These are phyloP conservation scores for Thalassiosira mediterranea DNA, from an alignment of 352 stramenopile genomes.

Conservation along the genomic window DNA sequence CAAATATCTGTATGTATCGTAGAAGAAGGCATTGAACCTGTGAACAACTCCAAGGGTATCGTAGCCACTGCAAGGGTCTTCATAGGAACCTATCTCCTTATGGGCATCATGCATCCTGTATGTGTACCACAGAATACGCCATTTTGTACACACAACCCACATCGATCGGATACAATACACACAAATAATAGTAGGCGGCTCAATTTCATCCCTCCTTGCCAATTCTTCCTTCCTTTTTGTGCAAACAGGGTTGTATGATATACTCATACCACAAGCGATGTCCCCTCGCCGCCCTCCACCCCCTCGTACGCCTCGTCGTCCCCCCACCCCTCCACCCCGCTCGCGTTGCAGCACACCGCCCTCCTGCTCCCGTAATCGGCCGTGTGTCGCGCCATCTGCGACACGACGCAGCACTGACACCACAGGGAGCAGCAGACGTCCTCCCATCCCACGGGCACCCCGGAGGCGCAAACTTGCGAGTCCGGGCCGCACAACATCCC, in stretches of 20 bases:
- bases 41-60: too few species aligned
- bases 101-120: too few species aligned
- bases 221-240: too few species aligned
- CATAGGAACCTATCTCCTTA: too few species aligned
- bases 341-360: slow-evolving; percentile 42
- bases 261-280: slow-evolving; percentile 25
- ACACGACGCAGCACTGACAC: slow-evolving; percentile 65
- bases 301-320: slow-evolving; percentile 53
- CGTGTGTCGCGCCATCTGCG: slow-evolving; percentile 80
- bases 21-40: too few species aligned
- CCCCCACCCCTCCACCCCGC: slow-evolving; percentile 27
- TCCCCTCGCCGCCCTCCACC: slow-evolving; percentile 34
- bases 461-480: slow-evolving; percentile 6
- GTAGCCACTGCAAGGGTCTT: too few species aligned
- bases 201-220: too few species aligned
- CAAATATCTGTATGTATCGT: too few species aligned
- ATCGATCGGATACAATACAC: too few species aligned
- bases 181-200: too few species aligned
- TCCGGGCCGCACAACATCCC: not conserved
- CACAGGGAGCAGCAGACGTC: slow-evolving; percentile 70
- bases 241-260: not conserved
- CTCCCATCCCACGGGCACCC: slow-evolving; percentile 52
- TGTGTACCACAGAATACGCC: too few species aligned
- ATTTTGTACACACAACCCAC: too few species aligned
- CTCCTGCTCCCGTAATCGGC: slow-evolving; percentile 71